Base-by-base conservation (phyloP, 1,284 basidiomycete genomes). In the Rhodotorula sp. region DNA sequence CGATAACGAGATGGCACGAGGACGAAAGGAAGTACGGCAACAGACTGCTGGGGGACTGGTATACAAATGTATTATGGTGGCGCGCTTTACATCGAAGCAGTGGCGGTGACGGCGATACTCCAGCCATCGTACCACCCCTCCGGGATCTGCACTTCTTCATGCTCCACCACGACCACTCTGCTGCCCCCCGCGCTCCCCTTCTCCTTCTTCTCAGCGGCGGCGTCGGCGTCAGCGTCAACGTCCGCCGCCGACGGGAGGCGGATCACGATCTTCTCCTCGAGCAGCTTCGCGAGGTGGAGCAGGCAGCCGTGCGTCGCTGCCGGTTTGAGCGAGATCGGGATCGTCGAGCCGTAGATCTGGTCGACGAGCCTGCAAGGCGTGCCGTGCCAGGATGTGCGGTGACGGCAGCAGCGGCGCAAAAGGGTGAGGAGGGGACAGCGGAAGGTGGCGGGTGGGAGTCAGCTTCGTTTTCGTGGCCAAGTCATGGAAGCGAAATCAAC, bases 211-310 rank as follows among this genome's bases (percentile, higher is more conserved):
- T 2, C 38, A 5, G 56, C 5, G 16, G 2, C 55, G 1, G 31
- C 12, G 18, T 58, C 12, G 3, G 28, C 28, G 28, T 28, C 28
- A 28, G 3, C 28, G 28, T 28, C 28, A 28, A 28, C 28, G 28
- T 28, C 28, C 28, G 28, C 28, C 28, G 28, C 28, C 28, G 28
- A 28, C 28, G 28, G 28, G 28, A 28, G 28, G 28, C 77, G 64
- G n/a, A 61, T 70, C 2, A 90, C 89, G 48, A 84, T 81, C 2
- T 86, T 86, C 62, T 95, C 92, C 2, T 79, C 80, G 77, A 87
- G 85, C 64, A 95, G 81, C 80, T 94, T 94, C 68, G 82, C 81
- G 76, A 95, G 80, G 80, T 95, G 93, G 70, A 92, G 80, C 64
- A 87, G 83, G 5, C 93, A 83, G 23, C 88, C 86, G 65, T 85